These are phyloP conservation scores for Thelonectria rubi DNA, from an alignment of 2,329 filamentous ascomycete species.

Conservation along the genomic window DNA sequence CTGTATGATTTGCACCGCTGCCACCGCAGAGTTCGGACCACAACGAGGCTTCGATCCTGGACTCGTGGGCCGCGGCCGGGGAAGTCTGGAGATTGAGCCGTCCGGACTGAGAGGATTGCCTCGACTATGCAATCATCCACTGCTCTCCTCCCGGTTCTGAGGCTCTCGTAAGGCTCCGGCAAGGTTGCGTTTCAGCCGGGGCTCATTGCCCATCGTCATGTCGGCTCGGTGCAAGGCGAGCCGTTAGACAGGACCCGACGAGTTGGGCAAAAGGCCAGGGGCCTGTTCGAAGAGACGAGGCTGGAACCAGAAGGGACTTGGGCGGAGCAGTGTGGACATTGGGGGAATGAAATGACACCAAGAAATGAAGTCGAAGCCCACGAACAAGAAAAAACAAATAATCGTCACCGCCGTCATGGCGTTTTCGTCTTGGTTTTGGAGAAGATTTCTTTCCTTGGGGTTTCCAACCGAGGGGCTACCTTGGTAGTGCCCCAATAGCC, in stretches of 20 bases:
- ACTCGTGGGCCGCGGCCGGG: constrained; percentile 15
- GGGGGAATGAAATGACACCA: background rate
- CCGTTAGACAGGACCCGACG: constrained; percentile 39
- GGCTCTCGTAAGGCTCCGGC: constrained; percentile 11
- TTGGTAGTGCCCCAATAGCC: constrained; percentile 24
- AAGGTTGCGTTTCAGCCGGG: constrained; percentile 28
- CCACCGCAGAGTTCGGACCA: constrained; percentile 30
- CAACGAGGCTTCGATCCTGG: constrained; percentile 9
- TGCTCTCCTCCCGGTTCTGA: background rate
- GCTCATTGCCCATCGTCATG: constrained; percentile 37
- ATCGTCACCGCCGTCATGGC: background rate
- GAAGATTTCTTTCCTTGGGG: constrained; percentile 5
- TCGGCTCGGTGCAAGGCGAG: constrained; percentile 42
- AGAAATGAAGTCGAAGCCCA: background rate
- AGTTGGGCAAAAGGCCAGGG: constrained; percentile 37
- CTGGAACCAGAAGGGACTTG: background rate
- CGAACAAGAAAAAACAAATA: constrained; percentile 5
- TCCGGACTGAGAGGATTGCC: constrained; percentile 19
- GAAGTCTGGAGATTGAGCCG: constrained; percentile 29
- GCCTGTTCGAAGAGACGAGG: constrained; percentile 12
- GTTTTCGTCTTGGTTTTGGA: background rate
- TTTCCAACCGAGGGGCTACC: constrained; percentile 10
- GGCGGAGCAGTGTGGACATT: constrained; percentile 6
- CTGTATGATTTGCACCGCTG: constrained; percentile 28
- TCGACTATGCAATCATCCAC: constrained; percentile 16